phyloP scores from a whole-genome alignment of 495 filamentous ascomycete genomes.

The Aspergillus nanangensis region DNA sequence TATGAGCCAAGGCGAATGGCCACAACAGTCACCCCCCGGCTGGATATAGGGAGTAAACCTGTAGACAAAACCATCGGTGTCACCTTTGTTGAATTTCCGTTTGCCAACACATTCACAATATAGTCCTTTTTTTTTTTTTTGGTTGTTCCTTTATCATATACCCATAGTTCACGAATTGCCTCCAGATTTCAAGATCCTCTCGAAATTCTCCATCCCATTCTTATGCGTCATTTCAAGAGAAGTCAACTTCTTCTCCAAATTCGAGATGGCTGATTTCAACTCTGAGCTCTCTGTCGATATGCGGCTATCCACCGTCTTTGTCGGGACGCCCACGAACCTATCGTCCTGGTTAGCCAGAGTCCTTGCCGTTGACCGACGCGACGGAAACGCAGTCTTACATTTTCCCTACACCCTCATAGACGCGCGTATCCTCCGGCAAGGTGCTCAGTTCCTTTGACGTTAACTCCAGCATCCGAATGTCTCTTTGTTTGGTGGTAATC shows the following conservation, averaged over 20 bases:
- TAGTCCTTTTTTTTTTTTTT: too few relatives aligned
- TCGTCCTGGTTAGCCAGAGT: not conserved
- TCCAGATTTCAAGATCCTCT: slow-evolving; percentile 70
- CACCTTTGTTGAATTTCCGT: not conserved
- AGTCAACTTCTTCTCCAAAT: slow-evolving; percentile 82
- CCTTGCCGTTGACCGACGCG: too few relatives aligned
- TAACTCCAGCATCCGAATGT: slow-evolving; percentile 82
- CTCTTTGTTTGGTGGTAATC: slow-evolving; percentile 79
- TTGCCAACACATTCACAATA: not conserved
- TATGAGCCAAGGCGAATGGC: not conserved
- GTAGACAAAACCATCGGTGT: not conserved
- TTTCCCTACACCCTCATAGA: slow-evolving; percentile 95
- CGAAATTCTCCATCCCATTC: slow-evolving; percentile 85
- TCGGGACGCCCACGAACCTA: slow-evolving; percentile 86
- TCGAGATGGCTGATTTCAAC: slow-evolving; percentile 69
- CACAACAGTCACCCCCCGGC: not conserved
- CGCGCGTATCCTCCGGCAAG: slow-evolving; percentile 71
- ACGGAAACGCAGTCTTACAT: slow-evolving; percentile 58
- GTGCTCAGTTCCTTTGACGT: slow-evolving; percentile 77
- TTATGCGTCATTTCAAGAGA: slow-evolving; percentile 93
- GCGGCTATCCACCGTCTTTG: slow-evolving; percentile 65
- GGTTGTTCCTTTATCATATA: too few relatives aligned
- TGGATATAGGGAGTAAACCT: not conserved
- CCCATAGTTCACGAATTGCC: slow-evolving; percentile 34
- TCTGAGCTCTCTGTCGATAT: slow-evolving; percentile 71